Evolutionary conservation across 805 yeast species (phyloP), one percentile per base, ranked within the genome.

Genomic region (Wickerhamomyces subpelliculosus): DNA sequence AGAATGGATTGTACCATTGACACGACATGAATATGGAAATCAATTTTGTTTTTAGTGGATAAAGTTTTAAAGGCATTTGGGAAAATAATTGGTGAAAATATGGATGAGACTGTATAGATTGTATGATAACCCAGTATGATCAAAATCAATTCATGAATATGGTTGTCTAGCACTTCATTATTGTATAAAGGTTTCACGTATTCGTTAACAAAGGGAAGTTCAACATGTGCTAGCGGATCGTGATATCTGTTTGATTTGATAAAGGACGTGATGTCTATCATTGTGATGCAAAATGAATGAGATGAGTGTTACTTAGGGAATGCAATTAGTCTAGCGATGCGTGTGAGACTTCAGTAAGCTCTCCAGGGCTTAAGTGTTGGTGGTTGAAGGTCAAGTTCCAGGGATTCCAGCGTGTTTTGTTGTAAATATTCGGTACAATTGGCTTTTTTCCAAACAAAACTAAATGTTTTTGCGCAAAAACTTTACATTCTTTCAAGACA

Each of bases 21-120:
- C 5, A 87, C 95, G 20, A 85, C 72, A 60, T 89, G 97, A 50
- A 85, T 80, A 57, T 86, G 89, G 58, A 84, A 86, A 56, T 86
- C 84, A 46, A 80, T 52, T 48, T 68, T 68, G 27, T 74, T 72
- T 49, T 75, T 74, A n/a, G 48, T 45, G 29, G 59, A 54, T 32
- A 57, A 27, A 3, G 43, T 27, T 13, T 43, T 41, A 39, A 58
- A 51, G 28, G 48, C 36, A 10, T 32, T 14, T 4, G 55, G 47
- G 37, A 49, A 51, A 3, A 56, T 13, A 7, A 36, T 3, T 6
- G 61, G 61, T 1, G 56, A 39, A 3, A 53, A 1, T 3, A 50
- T 9, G 5, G 47, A 36, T 4, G 63, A 48, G 0, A 46, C 3
- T 3, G 48, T 14, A 38, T 45, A 63, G 28, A 63, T 39, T 1